These are phyloP conservation scores for Saturnispora saitoi DNA, from an alignment of 805 yeast genomes.

Conservation along the genomic window DNA sequence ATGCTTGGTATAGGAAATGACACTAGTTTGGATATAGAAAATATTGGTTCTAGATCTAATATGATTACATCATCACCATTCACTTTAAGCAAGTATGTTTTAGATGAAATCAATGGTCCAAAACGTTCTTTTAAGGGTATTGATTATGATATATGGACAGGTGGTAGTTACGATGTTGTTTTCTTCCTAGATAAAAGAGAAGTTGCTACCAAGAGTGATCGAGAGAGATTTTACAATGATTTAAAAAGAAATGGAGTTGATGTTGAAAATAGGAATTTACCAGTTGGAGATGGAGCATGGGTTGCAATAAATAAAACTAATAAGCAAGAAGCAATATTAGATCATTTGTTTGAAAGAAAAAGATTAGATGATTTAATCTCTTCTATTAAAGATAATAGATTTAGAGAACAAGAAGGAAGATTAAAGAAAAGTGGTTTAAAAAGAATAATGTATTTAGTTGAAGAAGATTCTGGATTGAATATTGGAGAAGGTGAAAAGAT, in stretches of 20 bases:
- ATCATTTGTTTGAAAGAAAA: slow-evolving; percentile 85
- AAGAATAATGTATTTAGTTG: slow-evolving; percentile 69
- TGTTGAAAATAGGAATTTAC: slow-evolving; percentile 46
- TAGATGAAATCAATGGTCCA: not conserved
- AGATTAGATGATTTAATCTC: slow-evolving; percentile 75
- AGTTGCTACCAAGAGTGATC: slow-evolving; percentile 54
- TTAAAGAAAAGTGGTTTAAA: slow-evolving; percentile 59
- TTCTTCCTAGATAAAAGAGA: slow-evolving; percentile 78
- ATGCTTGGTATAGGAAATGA: not conserved
- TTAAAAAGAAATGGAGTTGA: slow-evolving; percentile 41
- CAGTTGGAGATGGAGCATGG: slow-evolving; percentile 90
- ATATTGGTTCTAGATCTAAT: not conserved
- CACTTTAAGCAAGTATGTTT: not conserved
- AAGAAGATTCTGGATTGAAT: slow-evolving; percentile 51
- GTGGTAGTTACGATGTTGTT: slow-evolving; percentile 48
- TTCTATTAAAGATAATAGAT: slow-evolving; percentile 84
- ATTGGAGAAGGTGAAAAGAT: slow-evolving; percentile 53
- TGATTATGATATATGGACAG: slow-evolving; percentile 51
- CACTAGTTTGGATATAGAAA: not conserved
- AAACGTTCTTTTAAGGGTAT: slow-evolving; percentile 8
- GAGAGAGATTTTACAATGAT: slow-evolving; percentile 59
- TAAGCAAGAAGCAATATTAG: slow-evolving; percentile 57
- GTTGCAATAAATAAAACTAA: slow-evolving; percentile 59
- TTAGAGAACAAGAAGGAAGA: slow-evolving; percentile 77
- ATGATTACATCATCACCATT: not conserved